These are phyloP conservation scores for Volutella citrinella DNA, from an alignment of 2,329 filamentous ascomycete genomes.

Conservation along the genomic window DNA sequence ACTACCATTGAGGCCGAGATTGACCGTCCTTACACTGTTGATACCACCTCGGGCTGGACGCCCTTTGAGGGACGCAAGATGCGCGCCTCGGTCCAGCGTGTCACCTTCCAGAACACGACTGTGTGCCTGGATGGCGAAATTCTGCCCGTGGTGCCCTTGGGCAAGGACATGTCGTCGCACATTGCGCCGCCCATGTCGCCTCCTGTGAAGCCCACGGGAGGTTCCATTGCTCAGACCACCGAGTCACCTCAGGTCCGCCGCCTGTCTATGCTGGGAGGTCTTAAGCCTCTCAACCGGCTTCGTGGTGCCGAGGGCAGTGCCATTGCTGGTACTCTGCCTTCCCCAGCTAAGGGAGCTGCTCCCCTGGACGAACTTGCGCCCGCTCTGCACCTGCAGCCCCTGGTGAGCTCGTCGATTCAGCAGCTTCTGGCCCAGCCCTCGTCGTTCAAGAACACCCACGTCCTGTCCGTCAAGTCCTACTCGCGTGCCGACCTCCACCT, in stretches of 20 bases:
- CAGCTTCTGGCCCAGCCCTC: conserved; percentile 73
- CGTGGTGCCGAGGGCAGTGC: conserved; percentile 24
- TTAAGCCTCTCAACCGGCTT: conserved; percentile 29
- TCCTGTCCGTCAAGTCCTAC: conserved; percentile 91
- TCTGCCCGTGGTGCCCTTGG: conserved; percentile 54
- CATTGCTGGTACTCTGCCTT: conserved; percentile 15
- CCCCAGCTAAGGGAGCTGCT: conserved; percentile 20
- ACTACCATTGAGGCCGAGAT: conserved; percentile 73
- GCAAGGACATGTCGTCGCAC: conserved; percentile 75
- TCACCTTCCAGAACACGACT: conserved; percentile 72
- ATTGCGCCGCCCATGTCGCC: conserved; percentile 55
- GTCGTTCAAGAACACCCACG: conserved; percentile 84
- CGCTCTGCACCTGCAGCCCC: conserved; percentile 46
- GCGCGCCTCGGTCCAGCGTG: conserved; percentile 68
- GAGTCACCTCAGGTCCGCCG: conserved; percentile 36
- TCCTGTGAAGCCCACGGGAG: conserved; percentile 49
- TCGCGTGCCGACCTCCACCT: conserved; percentile 82
- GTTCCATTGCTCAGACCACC: conserved; percentile 32
- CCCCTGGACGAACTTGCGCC: conserved; percentile 45
- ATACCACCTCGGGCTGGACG: conserved; percentile 55
- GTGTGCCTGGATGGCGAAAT: conserved; percentile 69
- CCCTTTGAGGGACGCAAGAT: conserved; percentile 69
- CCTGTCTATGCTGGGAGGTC: conserved; percentile 27
- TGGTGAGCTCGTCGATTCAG: conserved; percentile 59
- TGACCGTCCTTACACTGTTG: conserved; percentile 64